Conservation (phyloP, 768 basidiomycete species). For the Lactifluus echinatus region DNA sequence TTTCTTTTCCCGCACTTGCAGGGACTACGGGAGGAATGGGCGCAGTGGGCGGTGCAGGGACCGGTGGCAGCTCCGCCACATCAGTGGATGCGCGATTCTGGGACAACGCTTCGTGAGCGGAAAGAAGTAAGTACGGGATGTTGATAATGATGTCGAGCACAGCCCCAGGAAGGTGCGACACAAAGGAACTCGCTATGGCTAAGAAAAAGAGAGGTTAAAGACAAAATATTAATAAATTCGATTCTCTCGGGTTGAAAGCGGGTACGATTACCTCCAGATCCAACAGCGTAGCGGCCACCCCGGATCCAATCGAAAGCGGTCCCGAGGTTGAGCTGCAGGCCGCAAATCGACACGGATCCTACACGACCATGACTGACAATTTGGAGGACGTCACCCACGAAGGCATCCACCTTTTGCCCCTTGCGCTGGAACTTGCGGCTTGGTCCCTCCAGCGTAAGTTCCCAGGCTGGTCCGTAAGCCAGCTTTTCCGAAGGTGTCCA, state of each 20-base stretch:
- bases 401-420: conserved; percentile 47
- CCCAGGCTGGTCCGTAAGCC: conserved; percentile 65
- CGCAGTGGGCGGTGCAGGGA: background rate
- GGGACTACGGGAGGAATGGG: conserved; percentile 25
- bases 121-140: conserved; percentile 57
- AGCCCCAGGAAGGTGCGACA: conserved; percentile 58
- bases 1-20: background rate
- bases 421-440: conserved; percentile 38
- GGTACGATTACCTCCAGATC: conserved; percentile 61
- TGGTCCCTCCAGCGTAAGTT: conserved; percentile 35
- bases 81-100: conserved; percentile 39
- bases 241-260: background rate
- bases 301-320: conserved; percentile 47
- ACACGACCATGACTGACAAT: conserved; percentile 51
- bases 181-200: conserved; percentile 64
- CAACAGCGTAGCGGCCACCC: conserved; percentile 63
- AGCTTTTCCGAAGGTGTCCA: conserved; percentile 71
- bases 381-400: conserved; percentile 50
- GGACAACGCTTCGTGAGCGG: conserved; percentile 51
- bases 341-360: conserved; percentile 35
- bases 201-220: conserved; percentile 17
- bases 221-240: background rate
- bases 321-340: conserved; percentile 40
- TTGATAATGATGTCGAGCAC: conserved; percentile 58
- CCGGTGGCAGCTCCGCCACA: conserved; percentile 9